Conservation (phyloP, 2,329 filamentous ascomycete species). For the Colletotrichum sp. region DNA sequence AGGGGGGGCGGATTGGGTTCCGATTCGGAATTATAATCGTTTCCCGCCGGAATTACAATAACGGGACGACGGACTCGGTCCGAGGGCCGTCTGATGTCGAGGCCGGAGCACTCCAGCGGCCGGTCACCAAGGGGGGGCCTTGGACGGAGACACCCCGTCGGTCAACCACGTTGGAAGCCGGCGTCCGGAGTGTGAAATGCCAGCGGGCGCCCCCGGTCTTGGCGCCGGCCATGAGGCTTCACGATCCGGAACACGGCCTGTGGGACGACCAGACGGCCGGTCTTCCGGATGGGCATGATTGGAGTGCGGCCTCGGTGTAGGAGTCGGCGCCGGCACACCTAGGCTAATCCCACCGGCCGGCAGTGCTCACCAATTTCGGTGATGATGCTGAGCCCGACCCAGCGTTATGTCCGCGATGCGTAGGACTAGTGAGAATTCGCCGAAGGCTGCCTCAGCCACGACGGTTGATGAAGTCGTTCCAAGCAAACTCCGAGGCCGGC, state of each 20-base stretch:
- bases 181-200: not conserved
- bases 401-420: not conserved
- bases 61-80: not conserved
- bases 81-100: not conserved
- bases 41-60: not conserved
- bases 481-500: not conserved
- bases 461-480: not conserved
- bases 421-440: not conserved
- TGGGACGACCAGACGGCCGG: not conserved
- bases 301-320: not conserved
- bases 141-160: not conserved
- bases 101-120: not conserved
- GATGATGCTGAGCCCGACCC: not conserved
- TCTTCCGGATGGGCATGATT: not conserved
- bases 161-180: not conserved
- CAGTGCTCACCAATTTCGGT: not conserved
- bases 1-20: not conserved
- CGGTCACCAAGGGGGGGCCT: not conserved
- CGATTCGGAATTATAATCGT: not conserved
- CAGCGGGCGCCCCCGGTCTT: not conserved
- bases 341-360: not conserved
- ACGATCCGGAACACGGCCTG: not conserved
- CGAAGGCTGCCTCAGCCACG: not conserved
- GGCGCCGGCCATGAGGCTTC: not conserved
- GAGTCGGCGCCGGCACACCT: not conserved